Base-by-base conservation (phyloP, 805 yeast species). In the Candida khao-thaluensis region DNA sequence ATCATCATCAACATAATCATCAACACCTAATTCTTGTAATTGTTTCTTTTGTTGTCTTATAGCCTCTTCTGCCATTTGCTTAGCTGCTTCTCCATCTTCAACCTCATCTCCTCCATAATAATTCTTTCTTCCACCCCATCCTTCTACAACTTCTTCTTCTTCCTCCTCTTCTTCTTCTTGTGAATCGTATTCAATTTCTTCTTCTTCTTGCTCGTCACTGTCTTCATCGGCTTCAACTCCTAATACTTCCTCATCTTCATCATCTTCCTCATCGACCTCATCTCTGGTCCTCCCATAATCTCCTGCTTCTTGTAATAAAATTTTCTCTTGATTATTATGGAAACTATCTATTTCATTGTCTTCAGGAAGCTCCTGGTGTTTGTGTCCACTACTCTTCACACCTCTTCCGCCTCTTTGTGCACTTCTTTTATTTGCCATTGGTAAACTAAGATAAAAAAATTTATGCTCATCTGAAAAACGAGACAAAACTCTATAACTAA, bases 21-120 rank as follows among this genome's bases (percentile, higher is more conserved):
- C 85, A 75, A 84, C 81, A 33, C 79, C 77, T 50, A 90, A 69
- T 31, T 84, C 95, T 48, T 79, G 79, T 42, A 87, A 63, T 58
- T 89, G 72, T 44, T 61, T 62, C 66, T 84, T 85, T 63, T 90
- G 97, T 49, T 87, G 80, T 54, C 88, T 79, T 35, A 86, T 55
- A 0, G 98, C 98, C 62, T 93, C 97, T 51, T 79, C 81, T 42
- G 91, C 93, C 63, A 89, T 81, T 45, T 77, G 81, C 45, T 78
- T 81, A 4, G 87, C 85, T 22, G 79, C 81, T 38, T 80, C 95
- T 22, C 82, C 91, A 47, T 85, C 95, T 59, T 72, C 86, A 49
- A 64, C 73, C 12, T 73, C 77, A 44, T 78, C 84, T n/a, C 77
- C 82, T 30, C 82, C 83, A 52, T 79, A 79, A 49, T 76, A 77